Evolutionary conservation across 2,329 filamentous ascomycete species (phyloP).

Genomic region (Balansia obtecta): DNA sequence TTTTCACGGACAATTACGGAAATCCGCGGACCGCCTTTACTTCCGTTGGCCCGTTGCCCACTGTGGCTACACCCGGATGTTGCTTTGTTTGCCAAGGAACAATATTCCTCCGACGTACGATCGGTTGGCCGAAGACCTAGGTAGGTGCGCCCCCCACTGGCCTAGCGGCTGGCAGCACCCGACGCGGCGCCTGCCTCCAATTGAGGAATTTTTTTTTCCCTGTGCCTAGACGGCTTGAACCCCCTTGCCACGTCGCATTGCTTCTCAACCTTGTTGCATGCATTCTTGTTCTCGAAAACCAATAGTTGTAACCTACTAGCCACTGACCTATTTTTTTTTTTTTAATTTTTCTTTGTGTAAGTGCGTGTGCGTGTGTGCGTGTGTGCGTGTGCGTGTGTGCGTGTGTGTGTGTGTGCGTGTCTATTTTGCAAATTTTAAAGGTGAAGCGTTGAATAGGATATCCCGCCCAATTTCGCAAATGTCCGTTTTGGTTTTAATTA

Average conservation of each 20-base stretch:
- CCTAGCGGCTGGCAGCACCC: background rate
- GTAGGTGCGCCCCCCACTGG: background rate
- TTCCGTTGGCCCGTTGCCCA: too few species aligned
- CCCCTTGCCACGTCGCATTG: conserved; percentile 1
- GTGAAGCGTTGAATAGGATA: too few species aligned
- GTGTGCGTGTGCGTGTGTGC: too few species aligned
- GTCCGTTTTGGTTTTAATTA: background rate
- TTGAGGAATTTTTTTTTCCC: conserved; percentile 2
- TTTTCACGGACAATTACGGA: too few species aligned
- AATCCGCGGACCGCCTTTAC: conserved; percentile 5
- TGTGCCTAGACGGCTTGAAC: background rate
- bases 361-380: too few species aligned
- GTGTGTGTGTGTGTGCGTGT: too few species aligned
- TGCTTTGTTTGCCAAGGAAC: background rate
- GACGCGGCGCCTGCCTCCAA: background rate
- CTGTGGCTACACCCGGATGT: too few species aligned
- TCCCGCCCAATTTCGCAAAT: too few species aligned
- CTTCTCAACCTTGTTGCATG: background rate
- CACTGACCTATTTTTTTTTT: background rate
- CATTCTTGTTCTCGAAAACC: background rate
- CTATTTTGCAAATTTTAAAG: background rate
- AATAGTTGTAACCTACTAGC: background rate
- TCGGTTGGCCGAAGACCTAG: background rate
- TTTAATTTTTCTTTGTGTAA: too few species aligned
- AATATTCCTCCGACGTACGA: background rate